Evolutionary conservation across 768 basidiomycete species (phyloP).

Genomic region (Podaxis sp.): DNA sequence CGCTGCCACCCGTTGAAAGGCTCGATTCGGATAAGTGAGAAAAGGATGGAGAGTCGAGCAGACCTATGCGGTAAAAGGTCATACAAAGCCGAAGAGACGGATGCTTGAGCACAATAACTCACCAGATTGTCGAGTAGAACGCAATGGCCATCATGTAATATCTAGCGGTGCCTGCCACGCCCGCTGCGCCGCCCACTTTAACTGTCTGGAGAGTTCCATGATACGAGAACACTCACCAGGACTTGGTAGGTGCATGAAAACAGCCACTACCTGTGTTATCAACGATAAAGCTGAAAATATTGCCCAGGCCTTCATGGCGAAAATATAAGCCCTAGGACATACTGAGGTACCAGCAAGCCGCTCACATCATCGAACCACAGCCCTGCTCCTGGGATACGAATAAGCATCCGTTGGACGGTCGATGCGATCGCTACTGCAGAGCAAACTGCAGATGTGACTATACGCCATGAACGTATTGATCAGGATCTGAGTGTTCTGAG

Average conservation of each 20-base stretch:
- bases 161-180: slow-evolving; percentile 21
- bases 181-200: not conserved
- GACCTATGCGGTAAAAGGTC: slow-evolving; percentile 29
- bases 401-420: slow-evolving; percentile 30
- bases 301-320: slow-evolving; percentile 27
- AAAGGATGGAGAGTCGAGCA: slow-evolving; percentile 50
- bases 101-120: not conserved
- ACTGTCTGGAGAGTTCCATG: not conserved
- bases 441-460: slow-evolving; percentile 34
- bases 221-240: not conserved
- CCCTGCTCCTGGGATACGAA: slow-evolving; percentile 26
- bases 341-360: not conserved
- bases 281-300: slow-evolving; percentile 27
- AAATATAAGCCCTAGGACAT: not conserved
- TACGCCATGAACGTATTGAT: not conserved
- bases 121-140: slow-evolving; percentile 44
- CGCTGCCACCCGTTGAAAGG: slow-evolving; percentile 20
- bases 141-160: slow-evolving; percentile 35
- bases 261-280: slow-evolving; percentile 23
- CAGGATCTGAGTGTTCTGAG: not conserved
- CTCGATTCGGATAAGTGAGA: slow-evolving; percentile 53
- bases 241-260: slow-evolving; percentile 26
- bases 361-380: slow-evolving; percentile 39
- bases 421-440: slow-evolving; percentile 30
- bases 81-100: not conserved